Conservation (phyloP, 169 alveolate genomes). For the Theileria parva region DNA sequence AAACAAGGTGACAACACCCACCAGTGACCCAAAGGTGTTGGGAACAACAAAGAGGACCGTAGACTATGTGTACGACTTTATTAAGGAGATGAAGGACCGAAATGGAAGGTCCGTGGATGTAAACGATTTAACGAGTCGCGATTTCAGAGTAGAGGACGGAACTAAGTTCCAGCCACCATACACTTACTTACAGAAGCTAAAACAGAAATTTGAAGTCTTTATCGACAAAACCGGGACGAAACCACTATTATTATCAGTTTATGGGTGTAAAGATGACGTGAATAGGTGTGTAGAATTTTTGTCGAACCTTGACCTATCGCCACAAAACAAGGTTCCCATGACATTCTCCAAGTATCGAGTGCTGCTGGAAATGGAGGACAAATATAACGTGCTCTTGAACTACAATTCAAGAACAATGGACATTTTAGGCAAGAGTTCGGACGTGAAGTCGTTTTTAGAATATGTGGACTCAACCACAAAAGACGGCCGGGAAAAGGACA, state of each 20-base stretch:
- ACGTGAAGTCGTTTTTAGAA: conserved; percentile 34
- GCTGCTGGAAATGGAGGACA: conserved; percentile 31
- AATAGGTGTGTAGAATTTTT: conserved; percentile 14
- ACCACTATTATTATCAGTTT: conserved; percentile 4
- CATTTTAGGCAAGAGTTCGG: conserved; percentile 44
- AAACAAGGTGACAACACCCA: conserved; percentile 1
- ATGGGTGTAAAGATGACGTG: conserved; percentile 8
- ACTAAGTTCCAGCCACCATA: conserved; percentile 55
- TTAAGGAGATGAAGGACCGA: conserved; percentile 36
- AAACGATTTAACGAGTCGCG: conserved; percentile 21
- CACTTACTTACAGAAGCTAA: conserved; percentile 41
- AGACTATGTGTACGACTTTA: conserved; percentile 29
- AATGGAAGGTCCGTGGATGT: conserved; percentile 32
- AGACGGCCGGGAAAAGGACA: not conserved
- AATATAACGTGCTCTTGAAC: conserved; percentile 37
- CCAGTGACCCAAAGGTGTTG: not conserved
- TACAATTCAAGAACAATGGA: conserved; percentile 55
- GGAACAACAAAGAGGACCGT: conserved; percentile 17
- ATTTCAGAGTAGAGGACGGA: conserved; percentile 32
- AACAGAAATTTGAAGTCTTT: conserved; percentile 38
- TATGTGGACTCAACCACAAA: conserved; percentile 27
- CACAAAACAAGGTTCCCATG: conserved; percentile 1
- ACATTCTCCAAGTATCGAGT: conserved; percentile 3
- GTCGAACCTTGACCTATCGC: conserved; percentile 9
- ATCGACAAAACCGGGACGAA: conserved; percentile 26